These are phyloP conservation scores for Diospyros kaki DNA, from an alignment of 148 eudicot genomes.

Conservation along the genomic window DNA sequence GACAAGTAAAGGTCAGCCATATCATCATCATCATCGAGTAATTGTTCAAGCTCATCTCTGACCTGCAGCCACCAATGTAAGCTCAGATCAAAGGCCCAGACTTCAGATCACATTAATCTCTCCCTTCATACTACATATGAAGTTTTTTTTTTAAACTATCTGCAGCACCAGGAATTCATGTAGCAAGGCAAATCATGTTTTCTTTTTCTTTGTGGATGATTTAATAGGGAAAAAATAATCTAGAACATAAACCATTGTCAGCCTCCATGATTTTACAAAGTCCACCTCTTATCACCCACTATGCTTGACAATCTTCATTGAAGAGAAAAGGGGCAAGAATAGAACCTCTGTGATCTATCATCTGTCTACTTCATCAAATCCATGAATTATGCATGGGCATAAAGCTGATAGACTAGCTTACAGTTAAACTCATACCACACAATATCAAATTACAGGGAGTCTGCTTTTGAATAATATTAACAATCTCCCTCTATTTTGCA, in stretches of 20 bases:
- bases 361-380: not conserved
- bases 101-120: not conserved
- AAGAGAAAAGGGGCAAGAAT: not conserved
- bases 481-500: too few relatives aligned
- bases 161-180: too few relatives aligned
- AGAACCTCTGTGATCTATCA: not conserved
- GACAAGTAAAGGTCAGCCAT: constrained; percentile 83
- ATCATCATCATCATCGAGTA: constrained; percentile 73
- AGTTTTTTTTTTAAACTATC: too few relatives aligned
- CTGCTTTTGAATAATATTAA: too few relatives aligned
- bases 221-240: too few relatives aligned
- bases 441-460: not conserved
- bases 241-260: too few relatives aligned
- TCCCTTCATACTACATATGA: too few relatives aligned
- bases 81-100: not conserved
- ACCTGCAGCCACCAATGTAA: constrained; percentile 37
- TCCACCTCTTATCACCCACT: not conserved
- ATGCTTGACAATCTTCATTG: not conserved
- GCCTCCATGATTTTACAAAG: not conserved
- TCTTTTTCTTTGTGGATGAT: too few relatives aligned
- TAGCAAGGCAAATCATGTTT: too few relatives aligned
- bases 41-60: constrained; percentile 78
- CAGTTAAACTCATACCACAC: not conserved
- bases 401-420: not conserved
- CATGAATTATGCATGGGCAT: not conserved